Conservation (phyloP, 805 yeast genomes). For the Nakazawaea molendinolei region DNA sequence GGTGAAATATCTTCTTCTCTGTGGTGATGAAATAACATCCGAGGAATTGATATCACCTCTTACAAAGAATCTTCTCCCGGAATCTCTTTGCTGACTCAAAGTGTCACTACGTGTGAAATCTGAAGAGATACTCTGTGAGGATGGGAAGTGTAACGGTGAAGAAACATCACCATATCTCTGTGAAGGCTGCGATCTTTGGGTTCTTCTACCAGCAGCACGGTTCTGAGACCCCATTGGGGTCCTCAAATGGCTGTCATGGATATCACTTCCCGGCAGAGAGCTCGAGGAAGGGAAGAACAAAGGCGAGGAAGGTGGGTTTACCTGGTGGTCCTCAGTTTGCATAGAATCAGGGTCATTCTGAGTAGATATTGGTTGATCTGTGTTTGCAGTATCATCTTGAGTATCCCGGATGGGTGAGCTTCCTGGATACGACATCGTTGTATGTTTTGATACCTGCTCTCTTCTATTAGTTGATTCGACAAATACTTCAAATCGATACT, state of each 20-base stretch:
- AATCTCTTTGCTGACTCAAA: constrained; percentile 35
- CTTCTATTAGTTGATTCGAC: too few species aligned
- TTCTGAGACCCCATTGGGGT: constrained; percentile 22
- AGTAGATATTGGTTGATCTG: constrained; percentile 15
- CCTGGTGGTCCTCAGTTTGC: constrained; percentile 24
- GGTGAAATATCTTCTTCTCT: constrained; percentile 53
- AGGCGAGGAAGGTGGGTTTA: constrained; percentile 48
- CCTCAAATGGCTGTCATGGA: neutral
- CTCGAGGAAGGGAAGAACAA: constrained; percentile 46
- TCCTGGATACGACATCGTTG: constrained; percentile 24
- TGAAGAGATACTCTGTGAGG: constrained; percentile 20
- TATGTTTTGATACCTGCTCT: too few species aligned
- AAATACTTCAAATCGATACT: too few species aligned
- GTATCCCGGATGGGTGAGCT: constrained; percentile 17
- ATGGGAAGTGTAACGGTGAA: constrained; percentile 45
- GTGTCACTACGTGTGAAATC: constrained; percentile 21
- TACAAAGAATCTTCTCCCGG: constrained; percentile 40
- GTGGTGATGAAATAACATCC: constrained; percentile 64
- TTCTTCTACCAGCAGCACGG: constrained; percentile 14
- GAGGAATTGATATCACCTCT: constrained; percentile 77
- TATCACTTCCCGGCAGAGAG: constrained; percentile 15
- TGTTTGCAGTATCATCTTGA: constrained; percentile 11
- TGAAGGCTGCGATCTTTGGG: constrained; percentile 15
- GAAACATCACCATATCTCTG: constrained; percentile 30
- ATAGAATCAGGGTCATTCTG: constrained; percentile 32